These are phyloP conservation scores for Tuber brumale DNA, from an alignment of 495 filamentous ascomycete species.

Conservation along the genomic window DNA sequence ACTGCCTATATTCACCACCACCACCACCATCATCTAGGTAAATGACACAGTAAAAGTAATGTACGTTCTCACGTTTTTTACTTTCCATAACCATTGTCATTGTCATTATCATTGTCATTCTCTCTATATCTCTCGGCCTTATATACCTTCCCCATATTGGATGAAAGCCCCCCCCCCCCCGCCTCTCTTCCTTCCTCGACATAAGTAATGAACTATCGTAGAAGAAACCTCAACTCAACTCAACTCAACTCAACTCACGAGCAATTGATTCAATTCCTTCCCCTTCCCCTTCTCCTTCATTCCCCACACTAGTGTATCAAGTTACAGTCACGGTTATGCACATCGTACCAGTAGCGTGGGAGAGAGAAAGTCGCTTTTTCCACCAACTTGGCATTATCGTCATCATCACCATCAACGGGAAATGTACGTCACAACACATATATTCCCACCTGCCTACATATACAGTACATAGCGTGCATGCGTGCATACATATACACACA, in stretches of 20 bases:
- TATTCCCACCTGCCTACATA: background rate
- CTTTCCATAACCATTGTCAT: background rate
- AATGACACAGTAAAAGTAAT: background rate
- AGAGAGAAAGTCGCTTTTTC: too few species aligned
- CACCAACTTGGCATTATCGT: background rate
- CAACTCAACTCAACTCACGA: background rate
- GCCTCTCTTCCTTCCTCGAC: too few species aligned
- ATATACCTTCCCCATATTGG: background rate
- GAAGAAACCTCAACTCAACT: background rate
- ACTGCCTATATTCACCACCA: background rate
- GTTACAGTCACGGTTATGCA: background rate
- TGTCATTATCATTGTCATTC: background rate
- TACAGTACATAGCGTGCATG: background rate
- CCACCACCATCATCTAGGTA: too few species aligned
- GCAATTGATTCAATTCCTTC: background rate
- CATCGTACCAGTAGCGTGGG: background rate
- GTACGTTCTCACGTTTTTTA: background rate
- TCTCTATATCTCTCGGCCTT: background rate
- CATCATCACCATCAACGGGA: background rate
- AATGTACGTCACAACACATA: slow-evolving; percentile 1
- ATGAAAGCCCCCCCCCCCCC: background rate
- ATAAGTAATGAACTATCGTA: background rate
- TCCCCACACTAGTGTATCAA: background rate
- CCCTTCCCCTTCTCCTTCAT: background rate
- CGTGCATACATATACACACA: background rate